These are phyloP conservation scores for Xerocomellus amylosporus DNA, from an alignment of 768 basidiomycete genomes.

Conservation along the genomic window DNA sequence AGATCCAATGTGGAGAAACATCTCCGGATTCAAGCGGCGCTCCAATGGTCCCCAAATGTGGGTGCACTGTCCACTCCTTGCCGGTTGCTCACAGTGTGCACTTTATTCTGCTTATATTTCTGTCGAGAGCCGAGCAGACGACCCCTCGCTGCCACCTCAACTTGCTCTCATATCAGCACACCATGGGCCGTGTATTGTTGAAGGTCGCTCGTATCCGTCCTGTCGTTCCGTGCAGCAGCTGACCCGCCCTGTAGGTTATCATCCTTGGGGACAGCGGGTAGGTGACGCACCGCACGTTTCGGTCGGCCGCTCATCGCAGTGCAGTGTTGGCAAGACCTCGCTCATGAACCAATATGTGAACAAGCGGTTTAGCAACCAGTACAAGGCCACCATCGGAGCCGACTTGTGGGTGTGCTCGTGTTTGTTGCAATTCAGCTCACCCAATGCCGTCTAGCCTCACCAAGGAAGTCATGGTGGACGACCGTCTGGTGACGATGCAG, in stretches of 20 bases:
- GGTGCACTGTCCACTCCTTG: slow-evolving; percentile 5
- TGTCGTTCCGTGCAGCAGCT: slow-evolving; percentile 4
- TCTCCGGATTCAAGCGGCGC: slow-evolving; percentile 25
- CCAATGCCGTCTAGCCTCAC: slow-evolving; percentile 61
- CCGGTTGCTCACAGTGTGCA: slow-evolving; percentile 13
- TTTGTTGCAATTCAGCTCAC: slow-evolving; percentile 4
- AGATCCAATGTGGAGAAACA: slow-evolving; percentile 5
- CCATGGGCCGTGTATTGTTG: slow-evolving; percentile 83
- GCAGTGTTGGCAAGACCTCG: slow-evolving; percentile 96
- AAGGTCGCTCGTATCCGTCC: slow-evolving; percentile 51
- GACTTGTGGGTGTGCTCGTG: slow-evolving; percentile 70
- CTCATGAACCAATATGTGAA: slow-evolving; percentile 99
- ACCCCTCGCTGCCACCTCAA: not conserved
- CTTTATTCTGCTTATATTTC: slow-evolving; percentile 5
- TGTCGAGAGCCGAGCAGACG: slow-evolving; percentile 9
- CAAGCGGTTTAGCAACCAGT: slow-evolving; percentile 99
- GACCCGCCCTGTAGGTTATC: slow-evolving; percentile 67
- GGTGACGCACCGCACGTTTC: slow-evolving; percentile 25
- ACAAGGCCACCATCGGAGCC: slow-evolving; percentile 98
- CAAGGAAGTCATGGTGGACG: slow-evolving; percentile 98
- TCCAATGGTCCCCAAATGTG: slow-evolving; percentile 20
- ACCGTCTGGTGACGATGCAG: slow-evolving; percentile 98
- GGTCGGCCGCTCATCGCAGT: slow-evolving; percentile 9
- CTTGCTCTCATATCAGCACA: slow-evolving; percentile 1
- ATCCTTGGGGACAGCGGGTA: slow-evolving; percentile 98